These are phyloP conservation scores for Saccharomyces paradoxus DNA, from an alignment of 805 yeast genomes.

Conservation along the genomic window DNA sequence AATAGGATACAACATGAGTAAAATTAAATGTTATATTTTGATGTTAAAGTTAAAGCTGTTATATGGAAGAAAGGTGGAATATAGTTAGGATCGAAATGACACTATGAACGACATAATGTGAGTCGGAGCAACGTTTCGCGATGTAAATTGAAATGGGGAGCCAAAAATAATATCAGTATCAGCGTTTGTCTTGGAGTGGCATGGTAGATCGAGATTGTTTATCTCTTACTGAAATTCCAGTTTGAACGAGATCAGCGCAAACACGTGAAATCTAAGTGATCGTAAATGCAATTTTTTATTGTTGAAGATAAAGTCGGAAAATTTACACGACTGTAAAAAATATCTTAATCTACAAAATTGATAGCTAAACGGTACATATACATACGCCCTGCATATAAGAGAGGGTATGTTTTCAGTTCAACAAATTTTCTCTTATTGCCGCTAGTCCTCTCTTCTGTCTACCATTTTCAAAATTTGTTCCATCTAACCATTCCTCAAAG, in stretches of 20 bases:
- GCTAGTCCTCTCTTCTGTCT: not conserved
- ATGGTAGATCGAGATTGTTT: not conserved
- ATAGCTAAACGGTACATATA: not conserved
- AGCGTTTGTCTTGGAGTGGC: not conserved
- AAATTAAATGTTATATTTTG: too few species aligned
- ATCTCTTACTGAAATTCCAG: not conserved
- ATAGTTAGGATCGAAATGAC: not conserved
- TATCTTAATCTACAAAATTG: not conserved
- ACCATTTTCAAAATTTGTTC: not conserved
- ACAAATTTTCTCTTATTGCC: not conserved
- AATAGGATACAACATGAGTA: too few species aligned
- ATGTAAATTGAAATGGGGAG: not conserved
- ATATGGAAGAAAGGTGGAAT: too few species aligned
- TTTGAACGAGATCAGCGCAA: not conserved
- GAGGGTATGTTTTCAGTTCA: not conserved
- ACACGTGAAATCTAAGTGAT: not conserved
- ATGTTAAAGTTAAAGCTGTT: too few species aligned
- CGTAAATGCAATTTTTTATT: not conserved
- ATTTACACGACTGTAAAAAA: not conserved
- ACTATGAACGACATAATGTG: not conserved
- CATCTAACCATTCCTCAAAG: conserved; percentile 21
- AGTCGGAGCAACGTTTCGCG: too few species aligned
- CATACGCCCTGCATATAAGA: not conserved
- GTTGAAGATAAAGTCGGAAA: not conserved
- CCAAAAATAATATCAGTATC: not conserved